phyloP scores from a whole-genome alignment of 441 rosid genomes.

The Adansonia rubrostipa region DNA sequence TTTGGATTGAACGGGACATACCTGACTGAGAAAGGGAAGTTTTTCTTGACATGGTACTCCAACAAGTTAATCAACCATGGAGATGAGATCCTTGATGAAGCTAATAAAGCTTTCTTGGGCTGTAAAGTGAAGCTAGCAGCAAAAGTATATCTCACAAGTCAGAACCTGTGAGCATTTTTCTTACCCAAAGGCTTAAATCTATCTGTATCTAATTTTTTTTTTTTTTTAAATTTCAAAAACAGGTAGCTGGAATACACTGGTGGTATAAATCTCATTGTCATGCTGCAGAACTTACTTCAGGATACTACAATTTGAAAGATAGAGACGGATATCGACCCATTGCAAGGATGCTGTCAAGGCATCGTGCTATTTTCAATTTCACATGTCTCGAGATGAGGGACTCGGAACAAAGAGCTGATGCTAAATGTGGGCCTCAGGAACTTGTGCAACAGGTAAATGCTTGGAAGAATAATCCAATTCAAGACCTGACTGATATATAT shows the following conservation, averaged over 20 bases:
- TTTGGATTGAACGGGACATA: slow-evolving; percentile 61
- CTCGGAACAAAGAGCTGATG: slow-evolving; percentile 52
- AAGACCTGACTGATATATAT: background rate
- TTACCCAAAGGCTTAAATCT: background rate
- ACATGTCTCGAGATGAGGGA: slow-evolving; percentile 89
- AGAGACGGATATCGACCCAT: slow-evolving; percentile 81
- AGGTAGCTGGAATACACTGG: slow-evolving; percentile 90
- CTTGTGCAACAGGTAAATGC: slow-evolving; percentile 65
- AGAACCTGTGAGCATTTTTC: background rate
- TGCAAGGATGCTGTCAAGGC: slow-evolving; percentile 79
- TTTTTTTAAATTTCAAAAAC: slow-evolving; percentile 17
- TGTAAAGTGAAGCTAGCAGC: slow-evolving; percentile 78
- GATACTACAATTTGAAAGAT: slow-evolving; percentile 63
- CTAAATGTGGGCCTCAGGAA: slow-evolving; percentile 71
- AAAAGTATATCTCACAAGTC: slow-evolving; percentile 45
- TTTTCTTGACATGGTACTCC: slow-evolving; percentile 85
- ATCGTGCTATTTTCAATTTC: slow-evolving; percentile 63
- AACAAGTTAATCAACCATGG: slow-evolving; percentile 71
- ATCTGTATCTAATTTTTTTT: slow-evolving; percentile 1
- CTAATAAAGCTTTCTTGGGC: slow-evolving; percentile 68
- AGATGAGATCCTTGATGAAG: slow-evolving; percentile 74
- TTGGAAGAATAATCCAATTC: background rate
- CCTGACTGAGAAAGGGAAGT: slow-evolving; percentile 58
- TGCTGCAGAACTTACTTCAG: slow-evolving; percentile 85
- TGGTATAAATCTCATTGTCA: slow-evolving; percentile 69